These are phyloP conservation scores for Colletotrichum sp. DNA, from an alignment of 2,329 filamentous ascomycete species.

Conservation along the genomic window DNA sequence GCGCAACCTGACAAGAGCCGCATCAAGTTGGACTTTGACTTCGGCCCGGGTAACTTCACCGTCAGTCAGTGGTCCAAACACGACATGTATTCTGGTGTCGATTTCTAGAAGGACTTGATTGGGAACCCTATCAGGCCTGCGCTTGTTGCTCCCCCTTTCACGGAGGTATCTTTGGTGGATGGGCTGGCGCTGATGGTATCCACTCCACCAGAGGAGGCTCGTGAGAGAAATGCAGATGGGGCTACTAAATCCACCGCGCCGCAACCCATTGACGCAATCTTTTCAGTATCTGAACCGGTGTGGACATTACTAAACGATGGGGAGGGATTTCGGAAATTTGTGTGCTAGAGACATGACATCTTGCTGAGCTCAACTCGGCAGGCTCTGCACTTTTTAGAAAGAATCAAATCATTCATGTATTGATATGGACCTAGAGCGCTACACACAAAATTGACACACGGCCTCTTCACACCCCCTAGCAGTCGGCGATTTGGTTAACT, in stretches of 20 bases:
- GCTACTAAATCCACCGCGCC: too few relatives aligned
- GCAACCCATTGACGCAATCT: too few relatives aligned
- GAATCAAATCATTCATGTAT: neutral
- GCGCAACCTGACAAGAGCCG: neutral
- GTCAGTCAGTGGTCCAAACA: neutral
- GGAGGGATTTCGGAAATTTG: accelerated
- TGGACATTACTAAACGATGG: accelerated
- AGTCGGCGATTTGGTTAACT: neutral
- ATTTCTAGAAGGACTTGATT: neutral
- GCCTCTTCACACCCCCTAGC: accelerated
- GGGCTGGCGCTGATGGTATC: neutral
- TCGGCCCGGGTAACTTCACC: neutral
- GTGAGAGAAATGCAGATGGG: neutral
- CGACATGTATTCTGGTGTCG: neutral
- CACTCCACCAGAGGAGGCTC: accelerated
- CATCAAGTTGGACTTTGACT: neutral
- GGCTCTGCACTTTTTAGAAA: accelerated
- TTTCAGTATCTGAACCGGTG: neutral
- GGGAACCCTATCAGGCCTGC: accelerated
- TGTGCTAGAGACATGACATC: accelerated
- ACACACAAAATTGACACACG: neutral
- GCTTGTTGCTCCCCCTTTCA: neutral
- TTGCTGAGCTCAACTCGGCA: neutral
- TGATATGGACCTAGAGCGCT: accelerated
- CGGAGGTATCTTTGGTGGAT: neutral